phyloP scores from a whole-genome alignment of 208 protist genomes.

The Acanthamoeba royreba region DNA sequence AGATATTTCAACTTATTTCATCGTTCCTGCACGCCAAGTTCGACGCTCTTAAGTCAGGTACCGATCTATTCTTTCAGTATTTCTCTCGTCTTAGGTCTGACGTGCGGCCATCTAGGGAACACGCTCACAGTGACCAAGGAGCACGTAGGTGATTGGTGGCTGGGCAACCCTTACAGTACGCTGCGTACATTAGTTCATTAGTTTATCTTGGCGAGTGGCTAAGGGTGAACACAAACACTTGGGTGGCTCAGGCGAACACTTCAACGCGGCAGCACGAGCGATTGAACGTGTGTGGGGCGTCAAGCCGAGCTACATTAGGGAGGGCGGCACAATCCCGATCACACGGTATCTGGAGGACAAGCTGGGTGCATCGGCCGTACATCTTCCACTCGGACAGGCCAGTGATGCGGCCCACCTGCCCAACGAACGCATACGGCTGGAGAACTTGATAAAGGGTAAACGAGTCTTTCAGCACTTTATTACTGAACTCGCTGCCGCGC shows the following conservation, averaged over 20 bases:
- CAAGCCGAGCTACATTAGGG: not conserved
- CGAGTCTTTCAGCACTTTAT: conserved; percentile 57
- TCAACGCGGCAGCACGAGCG: not conserved
- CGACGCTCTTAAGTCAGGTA: not conserved
- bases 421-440: conserved; percentile 57
- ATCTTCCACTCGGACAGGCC: conserved; percentile 19
- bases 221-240: no score
- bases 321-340: conserved; percentile 50
- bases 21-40: not conserved
- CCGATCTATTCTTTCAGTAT: not conserved
- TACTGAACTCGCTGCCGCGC: not conserved
- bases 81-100: no score
- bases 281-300: conserved; percentile 30
- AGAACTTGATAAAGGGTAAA: conserved; percentile 61
- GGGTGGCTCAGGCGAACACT: not conserved
- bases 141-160: conserved; percentile 47
- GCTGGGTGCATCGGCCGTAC: conserved; percentile 29
- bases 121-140: not conserved
- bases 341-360: conserved; percentile 39
- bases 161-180: conserved; percentile 41
- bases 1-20: not conserved
- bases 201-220: no score
- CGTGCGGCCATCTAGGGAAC: no score
- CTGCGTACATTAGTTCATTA: no score
- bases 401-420: conserved; percentile 56